phyloP scores from a whole-genome alignment of 768 basidiomycete species.

The Phaeotremella fagi region DNA sequence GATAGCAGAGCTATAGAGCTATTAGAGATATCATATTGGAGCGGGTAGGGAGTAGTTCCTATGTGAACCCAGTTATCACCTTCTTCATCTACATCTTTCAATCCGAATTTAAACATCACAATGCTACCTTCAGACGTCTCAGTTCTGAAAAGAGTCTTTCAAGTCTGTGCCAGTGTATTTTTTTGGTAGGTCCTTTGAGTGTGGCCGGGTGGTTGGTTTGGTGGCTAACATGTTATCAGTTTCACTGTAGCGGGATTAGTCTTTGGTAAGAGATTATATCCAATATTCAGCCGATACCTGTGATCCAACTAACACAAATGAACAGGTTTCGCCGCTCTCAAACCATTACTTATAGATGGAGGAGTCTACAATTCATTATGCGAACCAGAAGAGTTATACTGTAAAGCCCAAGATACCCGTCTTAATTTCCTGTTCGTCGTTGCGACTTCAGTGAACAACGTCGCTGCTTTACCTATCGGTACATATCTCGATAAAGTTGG shows the following conservation, averaged over 20 bases:
- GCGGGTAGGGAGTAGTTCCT: no score
- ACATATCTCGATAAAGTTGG: slow-evolving; percentile 42
- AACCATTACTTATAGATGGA: slow-evolving; percentile 45
- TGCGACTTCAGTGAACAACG: slow-evolving; percentile 48
- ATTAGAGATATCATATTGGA: no score
- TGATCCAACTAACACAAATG: background rate
- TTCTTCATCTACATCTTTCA: background rate
- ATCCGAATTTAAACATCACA: background rate
- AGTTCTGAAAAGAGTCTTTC: background rate
- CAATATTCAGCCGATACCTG: background rate
- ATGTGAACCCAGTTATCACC: background rate
- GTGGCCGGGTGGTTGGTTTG: no score
- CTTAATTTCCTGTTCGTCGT: slow-evolving; percentile 49
- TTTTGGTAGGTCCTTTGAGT: background rate
- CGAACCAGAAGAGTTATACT: slow-evolving; percentile 16
- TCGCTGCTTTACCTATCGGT: slow-evolving; percentile 44
- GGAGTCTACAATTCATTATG: slow-evolving; percentile 46
- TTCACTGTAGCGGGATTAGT: slow-evolving; percentile 1
- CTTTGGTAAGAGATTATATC: slow-evolving; percentile 1
- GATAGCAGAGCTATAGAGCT: no score
- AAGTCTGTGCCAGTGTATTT: background rate
- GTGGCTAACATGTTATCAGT: background rate
- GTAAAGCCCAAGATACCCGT: slow-evolving; percentile 35
- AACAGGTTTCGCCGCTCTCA: slow-evolving; percentile 42
- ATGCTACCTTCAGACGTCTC: background rate